Percentiles rank a stretch among this genome's conserved stretches.
phyloP scores from a whole-genome alignment of 2,329 filamentous ascomycete genomes.

The Beauveria caledonica region DNA sequence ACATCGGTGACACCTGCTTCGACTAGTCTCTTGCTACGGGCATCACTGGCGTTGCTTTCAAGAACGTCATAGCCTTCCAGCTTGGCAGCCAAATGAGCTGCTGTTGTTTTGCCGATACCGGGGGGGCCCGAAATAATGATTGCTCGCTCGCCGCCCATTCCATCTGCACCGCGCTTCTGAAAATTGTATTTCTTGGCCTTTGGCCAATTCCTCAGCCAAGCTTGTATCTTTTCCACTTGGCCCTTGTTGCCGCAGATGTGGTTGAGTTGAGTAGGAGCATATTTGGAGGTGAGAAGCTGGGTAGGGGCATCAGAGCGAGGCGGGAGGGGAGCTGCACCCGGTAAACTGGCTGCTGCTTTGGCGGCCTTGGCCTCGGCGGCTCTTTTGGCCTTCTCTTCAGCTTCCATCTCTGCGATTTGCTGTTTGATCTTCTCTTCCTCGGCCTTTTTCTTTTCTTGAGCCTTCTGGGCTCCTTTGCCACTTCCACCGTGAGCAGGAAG shows the following conservation, averaged over 20 bases:
- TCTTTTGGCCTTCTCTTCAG: conserved; percentile 58
- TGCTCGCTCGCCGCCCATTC: conserved; percentile 74
- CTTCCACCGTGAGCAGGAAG: conserved; percentile 82
- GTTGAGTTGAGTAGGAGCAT: conserved; percentile 73
- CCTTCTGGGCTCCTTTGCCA: conserved; percentile 79
- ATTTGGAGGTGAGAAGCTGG: conserved; percentile 88
- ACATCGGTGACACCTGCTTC: conserved; percentile 83
- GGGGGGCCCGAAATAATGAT: conserved; percentile 93
- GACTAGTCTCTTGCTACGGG: conserved; percentile 90
- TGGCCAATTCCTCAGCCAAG: conserved; percentile 77
- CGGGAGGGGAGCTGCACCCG: conserved; percentile 16
- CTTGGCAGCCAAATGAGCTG: conserved; percentile 88
- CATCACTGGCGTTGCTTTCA: conserved; percentile 93
- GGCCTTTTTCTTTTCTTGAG: conserved; percentile 73
- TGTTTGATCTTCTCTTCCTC: conserved; percentile 77
- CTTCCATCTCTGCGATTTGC: conserved; percentile 78
- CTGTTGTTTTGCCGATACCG: conserved; percentile 95
- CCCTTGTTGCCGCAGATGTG: conserved; percentile 95
- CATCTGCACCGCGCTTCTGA: conserved; percentile 74
- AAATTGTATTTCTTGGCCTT: conserved; percentile 74
- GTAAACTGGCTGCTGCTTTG: conserved; percentile 30
- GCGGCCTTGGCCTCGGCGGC: conserved; percentile 44
- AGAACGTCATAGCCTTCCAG: conserved; percentile 89
- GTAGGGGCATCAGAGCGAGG: conserved; percentile 35
- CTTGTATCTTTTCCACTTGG: conserved; percentile 80